Base-by-base conservation (phyloP, 192 early-diverging fungal genomes). In the Rhizophagus sp. region DNA sequence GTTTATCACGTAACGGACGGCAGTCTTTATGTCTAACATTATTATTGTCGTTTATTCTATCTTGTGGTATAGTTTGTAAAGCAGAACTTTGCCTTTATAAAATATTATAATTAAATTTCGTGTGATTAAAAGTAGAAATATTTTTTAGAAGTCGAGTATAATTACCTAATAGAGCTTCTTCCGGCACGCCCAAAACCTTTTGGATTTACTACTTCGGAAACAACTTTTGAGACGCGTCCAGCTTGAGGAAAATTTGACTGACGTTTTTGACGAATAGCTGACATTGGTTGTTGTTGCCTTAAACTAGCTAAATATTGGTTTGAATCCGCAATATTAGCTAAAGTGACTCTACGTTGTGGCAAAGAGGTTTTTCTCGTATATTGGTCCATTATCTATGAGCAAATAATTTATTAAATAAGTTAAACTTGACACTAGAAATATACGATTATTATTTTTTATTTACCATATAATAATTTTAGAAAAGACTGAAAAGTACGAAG, bases 1-100 rank as follows among this genome's bases (percentile, higher is more conserved):
- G 36, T 73, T 92, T 89, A 73, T 92, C 91, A 52, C 91, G 88
- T 17, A 94, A 79, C 13, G 91, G 88, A 49, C 94, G 89, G 9
- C 91, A 90, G 67, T 95, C 94, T 79, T 93, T 93, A 25, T 50
- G n/a, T 17, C 71, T 24, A 50, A 15, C 9, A 9, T n/a, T 11
- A 13, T n/a, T 25, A 50, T 24, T 44, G 11, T 47, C 44, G 44
- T 47, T 47, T 47, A 47, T 47, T 22, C 71, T 24, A 22, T 44
- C 47, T 73, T 50, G 27, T 50, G 24, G 15, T 9, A 36, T 41
- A 39, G 4, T 44, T 25, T 27, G 33, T 30, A 19, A 30, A 33
- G 30, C 4, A 6, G 25, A 33, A 34, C 33, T 7, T 13, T 6
- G 63, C 25, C 44, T 47, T 47, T 47, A 12, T 12, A 47, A 47